These are phyloP conservation scores for Hydnum rufescens DNA, from an alignment of 768 basidiomycete genomes.

Conservation along the genomic window DNA sequence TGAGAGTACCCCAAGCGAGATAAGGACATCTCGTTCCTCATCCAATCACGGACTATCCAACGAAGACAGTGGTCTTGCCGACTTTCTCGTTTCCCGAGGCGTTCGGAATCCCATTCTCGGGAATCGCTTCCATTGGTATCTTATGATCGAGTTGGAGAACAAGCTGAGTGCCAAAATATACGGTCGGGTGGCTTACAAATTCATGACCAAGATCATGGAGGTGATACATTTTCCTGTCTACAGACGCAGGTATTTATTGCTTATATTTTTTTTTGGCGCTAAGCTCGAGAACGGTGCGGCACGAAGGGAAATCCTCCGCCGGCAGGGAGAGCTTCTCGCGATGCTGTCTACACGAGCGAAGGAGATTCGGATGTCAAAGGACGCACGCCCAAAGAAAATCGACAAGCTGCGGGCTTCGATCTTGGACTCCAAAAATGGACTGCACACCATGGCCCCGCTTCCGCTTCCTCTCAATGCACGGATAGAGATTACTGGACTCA, in stretches of 20 bases:
- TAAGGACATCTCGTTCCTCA: slow-evolving; percentile 37
- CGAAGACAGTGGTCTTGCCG: slow-evolving; percentile 81
- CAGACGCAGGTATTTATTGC: background rate
- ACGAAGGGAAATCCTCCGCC: slow-evolving; percentile 69
- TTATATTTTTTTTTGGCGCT: no score
- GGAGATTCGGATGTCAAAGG: slow-evolving; percentile 77
- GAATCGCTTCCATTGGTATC: slow-evolving; percentile 90
- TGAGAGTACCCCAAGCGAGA: slow-evolving; percentile 63
- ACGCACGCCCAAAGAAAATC: slow-evolving; percentile 91
- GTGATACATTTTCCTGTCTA: no score
- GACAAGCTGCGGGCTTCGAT: slow-evolving; percentile 79
- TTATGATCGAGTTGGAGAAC: slow-evolving; percentile 85
- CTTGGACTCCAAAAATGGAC: slow-evolving; percentile 65
- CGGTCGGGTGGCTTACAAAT: slow-evolving; percentile 73
- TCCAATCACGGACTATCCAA: slow-evolving; percentile 60
- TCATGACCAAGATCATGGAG: slow-evolving; percentile 74
- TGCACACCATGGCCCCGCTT: slow-evolving; percentile 56
- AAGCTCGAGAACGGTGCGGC: slow-evolving; percentile 63
- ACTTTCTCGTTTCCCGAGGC: slow-evolving; percentile 75
- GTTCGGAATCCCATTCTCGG: slow-evolving; percentile 70
- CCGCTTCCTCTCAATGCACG: slow-evolving; percentile 85
- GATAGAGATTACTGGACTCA: slow-evolving; percentile 67
- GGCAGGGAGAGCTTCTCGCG: slow-evolving; percentile 79
- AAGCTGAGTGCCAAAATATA: slow-evolving; percentile 88
- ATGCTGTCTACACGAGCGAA: slow-evolving; percentile 69